Base-by-base conservation (phyloP, 345 rosid genomes). In the Anastatica hierochuntica region DNA sequence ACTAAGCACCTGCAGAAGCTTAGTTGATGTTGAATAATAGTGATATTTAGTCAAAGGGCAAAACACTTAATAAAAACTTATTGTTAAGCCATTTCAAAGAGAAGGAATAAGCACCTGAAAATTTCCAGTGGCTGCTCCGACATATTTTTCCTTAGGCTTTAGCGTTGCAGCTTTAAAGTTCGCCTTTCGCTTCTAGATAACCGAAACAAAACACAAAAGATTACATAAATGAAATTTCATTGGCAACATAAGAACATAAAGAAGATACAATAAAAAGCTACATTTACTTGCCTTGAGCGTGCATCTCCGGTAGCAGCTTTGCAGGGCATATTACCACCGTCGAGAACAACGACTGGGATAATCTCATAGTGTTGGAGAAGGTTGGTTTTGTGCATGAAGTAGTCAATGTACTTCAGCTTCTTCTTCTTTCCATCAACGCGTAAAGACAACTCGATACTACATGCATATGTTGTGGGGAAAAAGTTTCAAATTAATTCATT, bases 381-480 rank as follows among this genome's bases (percentile, higher is more conserved):
- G 54, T 76, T 72, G 59, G 85, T 74, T 47, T 94, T 60, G 72
- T 85, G 88, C 95, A 90, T 81, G 48, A 85, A 85, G 56, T 85
- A 90, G 47, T 72, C 78, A 26, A 85, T 58, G 76, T 76, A 85
- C 33, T 77, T 75, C 36, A 64, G 49, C 68, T 83, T 85, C 72
- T 69, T 89, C 21, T 73, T 72, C n/a, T n/a, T n/a, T 43, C 94
- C 70, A 7, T 72, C 69, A 17, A 70, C 62, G 65, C 85, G 66
- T 48, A 90, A 72, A 65, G 88, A 83, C 42, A 90, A 77, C 84
- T 90, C 97, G 95, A 83, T 90, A 60, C 90, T 83, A 67, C 97
- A 85, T 7, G 97, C 85, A 64, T 90, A 90, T 27, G 95, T 94
- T 90, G 79, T 68, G 48, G 16, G 34, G n/a, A 14, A 31, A 13